Base-by-base conservation (phyloP, 129 eudicot genomes). In the Scalesia atractyloides region DNA sequence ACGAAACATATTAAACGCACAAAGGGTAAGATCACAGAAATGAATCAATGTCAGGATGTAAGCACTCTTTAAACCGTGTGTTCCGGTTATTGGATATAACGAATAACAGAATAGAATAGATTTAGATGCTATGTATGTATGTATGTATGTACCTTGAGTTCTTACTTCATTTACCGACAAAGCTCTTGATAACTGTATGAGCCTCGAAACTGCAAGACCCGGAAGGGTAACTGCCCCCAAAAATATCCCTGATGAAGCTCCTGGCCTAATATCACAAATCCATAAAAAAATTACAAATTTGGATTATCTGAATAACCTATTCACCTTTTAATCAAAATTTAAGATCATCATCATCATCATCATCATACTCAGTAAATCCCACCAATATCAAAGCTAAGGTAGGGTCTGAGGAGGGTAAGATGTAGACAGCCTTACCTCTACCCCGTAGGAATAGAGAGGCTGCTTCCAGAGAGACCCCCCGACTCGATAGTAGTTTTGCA, bases 211-310 rank as follows among this genome's bases (percentile, higher is more conserved):
- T 64, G 85, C 76, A 39, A 94, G 80, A 57, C 96, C 88, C 0
- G 98, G 98, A 56, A 94, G 78, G 34, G 98, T 90, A 47, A 90
- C 88, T 0, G 97, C 89, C 26, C 97, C 98, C 70, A 94, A 46
- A 49, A 90, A 74, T 73, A 90, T 80, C 70, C 98, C 98, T 6
- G 98, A 87, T 6, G 97, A 90, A 52, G 88, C 97, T 66, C 97
- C 98, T 47, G 89, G 97, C 87, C 98, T 94, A 34, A 69, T 30
- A 73, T 37, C 14, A 68, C 48, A 57, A 54, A 69, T 57, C 51
- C 48, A 7, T 9, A 17, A 16, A 7, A n/a, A 36, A 5, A 64
- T 24, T 9, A 24, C 37, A 72, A 36, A 83, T 17, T 22, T n/a
- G 7, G 7, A 13, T 17, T 36, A 11, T 9, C 3, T 47, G 14